phyloP scores from a whole-genome alignment of 257 asterid species.

The Solanum virginianum region DNA sequence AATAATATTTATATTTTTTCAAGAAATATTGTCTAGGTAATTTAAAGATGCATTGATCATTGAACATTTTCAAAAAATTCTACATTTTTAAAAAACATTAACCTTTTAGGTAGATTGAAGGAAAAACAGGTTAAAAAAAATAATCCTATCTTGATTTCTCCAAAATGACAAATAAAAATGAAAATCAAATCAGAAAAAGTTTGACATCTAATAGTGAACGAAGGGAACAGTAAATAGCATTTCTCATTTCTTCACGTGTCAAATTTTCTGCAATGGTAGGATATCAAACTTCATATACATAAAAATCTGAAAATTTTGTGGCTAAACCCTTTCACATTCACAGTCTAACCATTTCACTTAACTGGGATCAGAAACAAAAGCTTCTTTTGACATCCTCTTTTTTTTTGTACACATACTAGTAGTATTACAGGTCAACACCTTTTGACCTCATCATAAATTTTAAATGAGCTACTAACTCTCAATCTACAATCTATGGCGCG shows the following conservation, averaged over 20 bases:
- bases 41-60: too few relatives aligned
- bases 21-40: too few relatives aligned
- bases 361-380: not conserved
- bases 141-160: too few relatives aligned
- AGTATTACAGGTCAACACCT: not conserved
- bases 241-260: not conserved
- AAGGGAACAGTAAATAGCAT: not conserved
- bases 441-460: slow-evolving; percentile 1
- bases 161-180: too few relatives aligned
- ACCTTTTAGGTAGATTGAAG: too few relatives aligned
- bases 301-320: too few relatives aligned
- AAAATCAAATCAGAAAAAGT: too few relatives aligned
- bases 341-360: not conserved
- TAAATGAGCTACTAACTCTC: slow-evolving; percentile 12
- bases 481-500: slow-evolving; percentile 41
- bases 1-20: too few relatives aligned
- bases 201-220: too few relatives aligned
- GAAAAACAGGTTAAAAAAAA: too few relatives aligned
- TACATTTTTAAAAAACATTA: too few relatives aligned
- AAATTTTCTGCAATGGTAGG: not conserved
- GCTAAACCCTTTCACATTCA: not conserved
- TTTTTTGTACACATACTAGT: not conserved
- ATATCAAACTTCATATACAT: not conserved
- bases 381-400: not conserved
- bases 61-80: too few relatives aligned